Percentiles rank a stretch among this genome's conserved stretches.
These are phyloP conservation scores for Penicillium sp. DNA, from an alignment of 2,329 filamentous ascomycete genomes.

Conservation along the genomic window DNA sequence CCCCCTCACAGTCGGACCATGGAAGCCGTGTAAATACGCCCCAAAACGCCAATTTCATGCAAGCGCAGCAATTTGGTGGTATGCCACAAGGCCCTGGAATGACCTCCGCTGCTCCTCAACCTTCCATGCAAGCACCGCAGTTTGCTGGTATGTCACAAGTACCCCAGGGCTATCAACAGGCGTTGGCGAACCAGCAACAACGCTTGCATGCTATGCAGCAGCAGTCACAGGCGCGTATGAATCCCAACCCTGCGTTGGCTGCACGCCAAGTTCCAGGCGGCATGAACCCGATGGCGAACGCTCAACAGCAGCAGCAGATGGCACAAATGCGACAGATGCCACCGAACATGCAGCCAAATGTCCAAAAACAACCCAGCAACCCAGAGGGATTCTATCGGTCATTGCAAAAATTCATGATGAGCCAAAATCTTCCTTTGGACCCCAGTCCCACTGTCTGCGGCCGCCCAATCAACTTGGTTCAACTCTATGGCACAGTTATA, in stretches of 20 bases:
- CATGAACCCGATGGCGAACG: slow-evolving; percentile 43
- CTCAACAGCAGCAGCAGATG: slow-evolving; percentile 42
- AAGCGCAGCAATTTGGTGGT: slow-evolving; percentile 46
- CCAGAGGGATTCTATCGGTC: slow-evolving; percentile 75
- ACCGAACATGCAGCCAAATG: slow-evolving; percentile 47
- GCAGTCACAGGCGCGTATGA: slow-evolving; percentile 71
- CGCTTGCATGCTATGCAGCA: slow-evolving; percentile 79
- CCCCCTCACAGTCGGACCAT: slow-evolving; percentile 75
- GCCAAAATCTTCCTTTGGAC: slow-evolving; percentile 73
- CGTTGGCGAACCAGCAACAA: slow-evolving; percentile 70
- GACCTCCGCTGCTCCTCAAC: slow-evolving; percentile 42
- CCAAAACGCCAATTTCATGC: slow-evolving; percentile 71
- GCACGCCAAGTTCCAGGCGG: slow-evolving; percentile 36
- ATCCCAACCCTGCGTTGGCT: slow-evolving; percentile 42
- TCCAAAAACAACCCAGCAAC: slow-evolving; percentile 43
- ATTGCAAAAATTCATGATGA: slow-evolving; percentile 74
- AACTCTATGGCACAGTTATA: slow-evolving; percentile 75
- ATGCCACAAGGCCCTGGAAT: slow-evolving; percentile 39
- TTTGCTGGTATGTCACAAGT: slow-evolving; percentile 51
- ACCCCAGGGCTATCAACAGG: slow-evolving; percentile 55
- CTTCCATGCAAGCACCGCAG: slow-evolving; percentile 44
- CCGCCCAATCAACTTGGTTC: slow-evolving; percentile 71
- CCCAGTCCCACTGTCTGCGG: slow-evolving; percentile 72
- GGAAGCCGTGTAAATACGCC: slow-evolving; percentile 67
- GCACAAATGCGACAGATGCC: slow-evolving; percentile 54